Evolutionary conservation across 495 filamentous ascomycete species (phyloP).

Genomic region (Podospora pseudocomata): DNA sequence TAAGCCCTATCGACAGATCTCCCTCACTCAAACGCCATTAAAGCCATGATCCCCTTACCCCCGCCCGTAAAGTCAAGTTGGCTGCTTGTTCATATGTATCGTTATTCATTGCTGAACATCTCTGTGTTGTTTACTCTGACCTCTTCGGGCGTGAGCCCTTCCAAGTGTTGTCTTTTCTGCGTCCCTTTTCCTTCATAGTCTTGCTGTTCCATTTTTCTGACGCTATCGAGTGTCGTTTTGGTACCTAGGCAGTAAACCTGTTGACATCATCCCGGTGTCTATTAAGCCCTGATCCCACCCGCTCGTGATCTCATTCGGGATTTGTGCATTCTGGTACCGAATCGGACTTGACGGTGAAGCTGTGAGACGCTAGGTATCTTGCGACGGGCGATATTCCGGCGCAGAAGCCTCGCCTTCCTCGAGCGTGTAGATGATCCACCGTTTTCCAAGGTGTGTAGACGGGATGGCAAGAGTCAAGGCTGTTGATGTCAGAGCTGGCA

Average conservation of each 20-base stretch:
- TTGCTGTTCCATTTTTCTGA: neutral
- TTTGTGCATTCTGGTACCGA: neutral
- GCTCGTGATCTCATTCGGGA: neutral
- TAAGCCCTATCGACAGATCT: too few species aligned
- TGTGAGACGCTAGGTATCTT: neutral
- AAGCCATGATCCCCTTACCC: neutral
- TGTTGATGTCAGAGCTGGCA: neutral
- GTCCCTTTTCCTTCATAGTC: neutral
- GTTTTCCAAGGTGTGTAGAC: neutral
- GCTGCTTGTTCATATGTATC: neutral
- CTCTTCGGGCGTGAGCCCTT: neutral
- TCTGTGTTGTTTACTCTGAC: neutral
- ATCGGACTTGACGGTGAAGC: neutral
- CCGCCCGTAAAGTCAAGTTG: neutral
- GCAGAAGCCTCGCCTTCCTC: neutral
- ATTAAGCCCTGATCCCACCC: neutral
- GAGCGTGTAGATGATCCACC: neutral
- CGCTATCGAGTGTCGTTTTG: neutral
- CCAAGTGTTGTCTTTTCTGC: neutral
- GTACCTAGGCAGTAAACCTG: neutral
- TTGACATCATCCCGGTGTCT: neutral
- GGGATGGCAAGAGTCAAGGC: neutral
- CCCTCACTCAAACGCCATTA: too few species aligned
- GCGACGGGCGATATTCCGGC: neutral
- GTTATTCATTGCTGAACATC: neutral